A percentile compares a stretch with the other conserved stretches of the same genome.
Conservation (phyloP, 805 yeast genomes). For the Wickerhamomyces chambardii region DNA sequence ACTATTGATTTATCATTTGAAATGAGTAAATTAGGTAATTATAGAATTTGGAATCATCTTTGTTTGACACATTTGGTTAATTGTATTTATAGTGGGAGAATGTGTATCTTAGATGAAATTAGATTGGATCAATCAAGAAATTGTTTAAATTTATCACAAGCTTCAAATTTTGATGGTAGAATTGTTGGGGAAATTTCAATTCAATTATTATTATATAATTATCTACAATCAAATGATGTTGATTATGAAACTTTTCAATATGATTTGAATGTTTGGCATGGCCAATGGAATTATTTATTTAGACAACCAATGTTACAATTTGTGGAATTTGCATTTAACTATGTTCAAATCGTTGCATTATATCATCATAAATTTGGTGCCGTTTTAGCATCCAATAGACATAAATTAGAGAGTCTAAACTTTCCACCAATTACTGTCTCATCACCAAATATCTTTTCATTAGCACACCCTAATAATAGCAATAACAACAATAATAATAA, state of each 20-base stretch:
- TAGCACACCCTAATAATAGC: too few relatives aligned
- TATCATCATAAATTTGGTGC: conserved; percentile 26
- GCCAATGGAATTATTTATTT: conserved; percentile 61
- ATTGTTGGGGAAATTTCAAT: conserved; percentile 71
- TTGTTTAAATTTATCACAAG: conserved; percentile 43
- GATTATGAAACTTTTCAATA: conserved; percentile 28
- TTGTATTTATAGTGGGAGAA: conserved; percentile 57
- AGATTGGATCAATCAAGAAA: conserved; percentile 51
- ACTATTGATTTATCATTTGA: conserved; percentile 17
- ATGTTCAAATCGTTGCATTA: conserved; percentile 42
- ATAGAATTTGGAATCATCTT: conserved; percentile 66
- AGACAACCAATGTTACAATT: conserved; percentile 68
- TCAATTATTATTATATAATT: conserved; percentile 48
- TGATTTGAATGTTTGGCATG: conserved; percentile 52
- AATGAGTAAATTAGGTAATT: conserved; percentile 42
- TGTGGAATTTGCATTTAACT: conserved; percentile 63
- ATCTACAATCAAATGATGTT: conserved; percentile 28
- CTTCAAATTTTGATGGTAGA: conserved; percentile 77
- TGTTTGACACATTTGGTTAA: conserved; percentile 59
- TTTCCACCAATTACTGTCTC: too few relatives aligned
- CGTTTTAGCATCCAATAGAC: conserved; percentile 1
- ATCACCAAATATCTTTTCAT: too few relatives aligned
- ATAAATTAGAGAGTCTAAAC: too few relatives aligned
- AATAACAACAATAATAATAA: too few relatives aligned
- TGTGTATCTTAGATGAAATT: conserved; percentile 51